These are phyloP conservation scores for Umbilicus rupestris DNA, from an alignment of 164 flowering plant genomes.

Conservation along the genomic window DNA sequence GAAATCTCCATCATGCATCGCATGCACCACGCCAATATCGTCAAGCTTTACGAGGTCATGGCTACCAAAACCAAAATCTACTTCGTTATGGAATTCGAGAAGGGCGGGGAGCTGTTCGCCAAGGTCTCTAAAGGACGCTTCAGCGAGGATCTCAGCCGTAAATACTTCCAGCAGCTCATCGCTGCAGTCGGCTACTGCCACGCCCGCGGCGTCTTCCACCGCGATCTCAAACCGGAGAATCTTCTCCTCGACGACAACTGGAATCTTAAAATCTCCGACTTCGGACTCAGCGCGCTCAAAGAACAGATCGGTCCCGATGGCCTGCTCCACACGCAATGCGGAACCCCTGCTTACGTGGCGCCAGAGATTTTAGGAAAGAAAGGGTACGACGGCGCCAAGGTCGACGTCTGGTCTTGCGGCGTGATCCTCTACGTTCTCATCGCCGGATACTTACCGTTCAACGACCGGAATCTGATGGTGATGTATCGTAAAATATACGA, in stretches of 20 bases:
- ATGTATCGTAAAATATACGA: background rate
- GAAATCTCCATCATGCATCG: conserved; percentile 1
- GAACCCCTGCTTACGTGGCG: background rate
- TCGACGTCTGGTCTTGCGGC: background rate
- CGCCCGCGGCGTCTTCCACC: conserved; percentile 2
- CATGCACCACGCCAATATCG: background rate
- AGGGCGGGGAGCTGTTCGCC: background rate
- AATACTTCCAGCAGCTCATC: background rate
- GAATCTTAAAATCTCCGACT: background rate
- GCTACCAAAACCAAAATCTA: background rate
- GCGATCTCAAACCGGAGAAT: background rate
- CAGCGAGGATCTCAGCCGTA: background rate
- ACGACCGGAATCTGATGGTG: background rate
- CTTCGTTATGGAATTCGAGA: conserved; percentile 1
- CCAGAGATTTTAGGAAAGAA: background rate
- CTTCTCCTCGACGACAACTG: background rate
- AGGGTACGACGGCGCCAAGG: background rate
- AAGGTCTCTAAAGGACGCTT: background rate
- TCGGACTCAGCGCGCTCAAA: background rate
- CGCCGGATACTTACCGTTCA: background rate
- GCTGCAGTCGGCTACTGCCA: background rate
- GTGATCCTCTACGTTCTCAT: background rate
- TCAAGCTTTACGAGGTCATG: background rate
- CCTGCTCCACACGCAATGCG: background rate
- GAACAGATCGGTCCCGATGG: background rate